Percentiles rank a stretch among this genome's conserved stretches.
phyloP scores from a whole-genome alignment of 805 yeast genomes.

The Cephaloascus albidus region DNA sequence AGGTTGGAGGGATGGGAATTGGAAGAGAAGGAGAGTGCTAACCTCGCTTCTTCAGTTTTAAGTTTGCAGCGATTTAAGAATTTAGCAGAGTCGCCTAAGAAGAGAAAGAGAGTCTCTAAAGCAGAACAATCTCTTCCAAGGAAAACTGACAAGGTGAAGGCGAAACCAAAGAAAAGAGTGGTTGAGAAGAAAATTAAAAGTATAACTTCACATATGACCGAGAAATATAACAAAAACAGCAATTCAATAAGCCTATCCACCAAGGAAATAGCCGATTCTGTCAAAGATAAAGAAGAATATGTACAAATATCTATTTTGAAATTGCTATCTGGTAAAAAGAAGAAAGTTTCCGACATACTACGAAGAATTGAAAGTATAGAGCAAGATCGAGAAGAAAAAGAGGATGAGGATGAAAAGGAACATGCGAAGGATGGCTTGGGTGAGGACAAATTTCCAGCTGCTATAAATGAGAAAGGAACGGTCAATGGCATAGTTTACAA shows the following conservation, averaged over 20 bases:
- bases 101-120: not conserved
- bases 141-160: too few relatives aligned
- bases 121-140: not conserved
- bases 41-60: not conserved
- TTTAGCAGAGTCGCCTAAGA: not conserved
- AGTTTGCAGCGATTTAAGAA: not conserved
- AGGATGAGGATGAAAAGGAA: not conserved
- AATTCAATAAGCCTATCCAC: not conserved
- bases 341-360: conserved; percentile 15
- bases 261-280: not conserved
- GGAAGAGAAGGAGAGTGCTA: not conserved
- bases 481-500: conserved; percentile 13
- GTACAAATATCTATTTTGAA: conserved; percentile 8
- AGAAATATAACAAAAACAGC: conserved; percentile 6
- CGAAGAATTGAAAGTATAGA: conserved; percentile 7
- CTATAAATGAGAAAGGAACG: too few relatives aligned
- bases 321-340: conserved; percentile 18
- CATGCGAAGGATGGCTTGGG: not conserved
- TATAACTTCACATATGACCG: conserved; percentile 12
- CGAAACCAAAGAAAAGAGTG: conserved; percentile 1
- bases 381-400: not conserved
- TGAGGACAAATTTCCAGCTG: too few relatives aligned
- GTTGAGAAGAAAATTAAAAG: conserved; percentile 7
- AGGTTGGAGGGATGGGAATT: conserved; percentile 3
- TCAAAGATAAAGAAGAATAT: not conserved